These are phyloP conservation scores for Nephelium lappaceum DNA, from an alignment of 345 rosid genomes.

Conservation along the genomic window DNA sequence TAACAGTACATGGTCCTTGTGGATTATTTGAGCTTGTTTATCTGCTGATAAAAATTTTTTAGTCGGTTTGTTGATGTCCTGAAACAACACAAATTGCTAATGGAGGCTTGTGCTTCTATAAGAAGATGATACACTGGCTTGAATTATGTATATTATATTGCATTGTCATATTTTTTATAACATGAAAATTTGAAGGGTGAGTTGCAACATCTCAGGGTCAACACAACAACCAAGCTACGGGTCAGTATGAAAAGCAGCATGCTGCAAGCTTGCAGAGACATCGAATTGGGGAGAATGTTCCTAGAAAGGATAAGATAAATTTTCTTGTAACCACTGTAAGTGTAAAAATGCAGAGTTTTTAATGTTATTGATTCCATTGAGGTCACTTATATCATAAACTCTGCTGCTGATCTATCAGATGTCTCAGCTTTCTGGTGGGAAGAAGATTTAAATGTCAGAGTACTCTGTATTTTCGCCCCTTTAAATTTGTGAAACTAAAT, in stretches of 20 bases:
- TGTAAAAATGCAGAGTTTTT: neutral
- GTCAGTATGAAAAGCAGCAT: slow-evolving; percentile 28
- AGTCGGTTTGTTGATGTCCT: neutral
- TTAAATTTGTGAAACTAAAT: neutral
- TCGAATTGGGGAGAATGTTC: slow-evolving; percentile 63
- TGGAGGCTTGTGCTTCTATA: neutral
- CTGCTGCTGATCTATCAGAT: neutral
- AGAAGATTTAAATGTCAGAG: neutral
- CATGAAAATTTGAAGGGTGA: neutral
- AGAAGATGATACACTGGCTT: neutral
- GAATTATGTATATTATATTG: neutral
- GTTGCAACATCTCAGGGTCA: slow-evolving; percentile 24
- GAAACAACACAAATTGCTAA: neutral
- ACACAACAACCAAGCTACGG: slow-evolving; percentile 7
- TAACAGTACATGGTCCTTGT: neutral
- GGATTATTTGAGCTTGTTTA: neutral
- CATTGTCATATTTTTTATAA: neutral
- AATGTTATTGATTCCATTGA: neutral
- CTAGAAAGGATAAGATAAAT: slow-evolving; percentile 67
- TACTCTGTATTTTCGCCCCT: neutral
- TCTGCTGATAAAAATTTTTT: neutral
- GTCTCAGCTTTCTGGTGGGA: neutral
- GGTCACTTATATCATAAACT: neutral
- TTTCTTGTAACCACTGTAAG: slow-evolving; percentile 78
- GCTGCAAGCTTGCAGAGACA: slow-evolving; percentile 32